Conservation (phyloP, 768 basidiomycete genomes). For the Gloeophyllum trabeum region DNA sequence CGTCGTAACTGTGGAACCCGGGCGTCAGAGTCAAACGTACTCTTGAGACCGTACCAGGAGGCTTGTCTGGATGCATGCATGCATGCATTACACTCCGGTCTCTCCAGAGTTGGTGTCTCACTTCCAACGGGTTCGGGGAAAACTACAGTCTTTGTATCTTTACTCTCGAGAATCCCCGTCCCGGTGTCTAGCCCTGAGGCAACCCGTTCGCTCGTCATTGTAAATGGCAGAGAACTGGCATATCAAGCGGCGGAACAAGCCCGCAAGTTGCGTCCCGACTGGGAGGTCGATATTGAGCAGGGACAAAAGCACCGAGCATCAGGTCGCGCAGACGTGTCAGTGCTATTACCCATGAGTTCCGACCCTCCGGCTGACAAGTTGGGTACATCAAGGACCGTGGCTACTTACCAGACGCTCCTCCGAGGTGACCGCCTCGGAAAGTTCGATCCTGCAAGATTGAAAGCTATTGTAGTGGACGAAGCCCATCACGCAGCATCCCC, state of each 20-base stretch:
- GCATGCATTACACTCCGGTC: slow-evolving; percentile 56
- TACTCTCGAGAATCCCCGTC: slow-evolving; percentile 54
- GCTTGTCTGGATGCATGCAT: slow-evolving; percentile 69
- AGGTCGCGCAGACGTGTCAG: slow-evolving; percentile 80
- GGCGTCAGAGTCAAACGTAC: neutral
- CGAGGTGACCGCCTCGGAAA: slow-evolving; percentile 56
- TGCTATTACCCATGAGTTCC: too few species aligned
- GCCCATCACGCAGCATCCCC: slow-evolving; percentile 93
- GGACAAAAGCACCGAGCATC: slow-evolving; percentile 62
- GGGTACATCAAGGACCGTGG: slow-evolving; percentile 55
- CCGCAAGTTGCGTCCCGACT: slow-evolving; percentile 48
- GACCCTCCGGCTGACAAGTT: too few species aligned
- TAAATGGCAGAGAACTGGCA: slow-evolving; percentile 85
- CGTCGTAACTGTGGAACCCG: neutral
- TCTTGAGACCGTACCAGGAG: slow-evolving; percentile 81
- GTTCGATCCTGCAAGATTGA: slow-evolving; percentile 56
- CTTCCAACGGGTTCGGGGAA: slow-evolving; percentile 81
- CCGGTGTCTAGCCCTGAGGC: slow-evolving; percentile 31
- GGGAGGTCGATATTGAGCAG: slow-evolving; percentile 90
- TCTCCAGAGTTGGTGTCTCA: slow-evolving; percentile 71
- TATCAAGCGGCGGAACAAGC: slow-evolving; percentile 76
- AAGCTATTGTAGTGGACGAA: slow-evolving; percentile 82
- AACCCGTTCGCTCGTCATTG: slow-evolving; percentile 64
- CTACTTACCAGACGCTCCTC: slow-evolving; percentile 80
- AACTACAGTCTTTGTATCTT: slow-evolving; percentile 83